Base-by-base conservation (phyloP, 1,139 yeast species). In the Pichia norvegensis region DNA sequence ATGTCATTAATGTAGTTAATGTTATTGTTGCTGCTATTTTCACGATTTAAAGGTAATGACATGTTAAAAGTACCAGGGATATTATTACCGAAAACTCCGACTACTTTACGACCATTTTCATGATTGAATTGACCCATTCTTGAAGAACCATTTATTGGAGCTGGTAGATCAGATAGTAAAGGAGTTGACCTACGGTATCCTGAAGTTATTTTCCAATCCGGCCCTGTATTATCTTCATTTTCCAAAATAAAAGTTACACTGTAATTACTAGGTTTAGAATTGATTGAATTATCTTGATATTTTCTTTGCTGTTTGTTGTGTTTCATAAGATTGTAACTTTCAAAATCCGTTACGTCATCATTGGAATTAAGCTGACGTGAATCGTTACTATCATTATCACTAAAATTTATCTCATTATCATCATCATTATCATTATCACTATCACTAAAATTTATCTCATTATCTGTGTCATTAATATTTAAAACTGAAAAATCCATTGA, bases 161-260 rank as follows among this genome's bases (percentile, higher is more conserved):
- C 46, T 8, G 80, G 78, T 44, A 78, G 72, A 37, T 78, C 81
- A 31, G 63, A 61, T 3, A 68, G 53, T 38, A 59, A 59, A 1
- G 83, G 83, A 0, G 71, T 55, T 47, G 72, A 67, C 13, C 62
- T 58, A 54, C 76, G 69, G 52, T 62, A 74, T n/a, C 67, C 67
- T 35, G 66, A 50, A 45, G 81, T 76, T 33, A 64, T 62, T 33
- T 64, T 62, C 83, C 83, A 79, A 7, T 63, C 60, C 1, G 79
- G 80, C 1, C 74, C 74, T 9, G 63, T 59, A 42, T 72, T 77
- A 4, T 61, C 56, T 0, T 73, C 69, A 0, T 69, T 55, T 53
- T 58, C 62, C 14, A 61, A 41, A 7, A 54, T 36, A 33, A 60
- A 58, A 16, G 43, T 46, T 69, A 73, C 39, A n/a, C 39, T 29